Conservation (phyloP, 805 yeast species). For the Suhomyces emberorum region DNA sequence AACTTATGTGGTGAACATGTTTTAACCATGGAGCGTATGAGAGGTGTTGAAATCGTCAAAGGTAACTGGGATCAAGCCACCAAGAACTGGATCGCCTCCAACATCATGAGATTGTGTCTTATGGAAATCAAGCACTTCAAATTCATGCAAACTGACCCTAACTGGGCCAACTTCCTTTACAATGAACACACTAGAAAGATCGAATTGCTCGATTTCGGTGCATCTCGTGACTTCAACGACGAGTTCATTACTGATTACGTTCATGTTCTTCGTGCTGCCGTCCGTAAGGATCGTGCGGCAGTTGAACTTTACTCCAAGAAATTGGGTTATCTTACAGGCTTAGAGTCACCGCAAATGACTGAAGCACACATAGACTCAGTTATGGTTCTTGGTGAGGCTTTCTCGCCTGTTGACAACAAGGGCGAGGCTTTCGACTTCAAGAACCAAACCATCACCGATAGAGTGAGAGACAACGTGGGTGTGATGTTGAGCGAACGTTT, state of each 20-base stretch:
- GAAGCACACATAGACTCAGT: conserved; percentile 91
- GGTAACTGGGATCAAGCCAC: conserved; percentile 72
- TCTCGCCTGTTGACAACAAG: conserved; percentile 48
- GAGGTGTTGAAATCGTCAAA: conserved; percentile 78
- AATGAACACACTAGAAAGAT: conserved; percentile 67
- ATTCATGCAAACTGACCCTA: conserved; percentile 98
- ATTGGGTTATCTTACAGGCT: conserved; percentile 88
- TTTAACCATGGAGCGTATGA: conserved; percentile 84
- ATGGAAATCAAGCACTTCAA: conserved; percentile 78
- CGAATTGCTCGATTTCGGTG: conserved; percentile 93
- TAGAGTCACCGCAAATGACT: conserved; percentile 84
- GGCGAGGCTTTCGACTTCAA: conserved; percentile 66
- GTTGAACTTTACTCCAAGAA: conserved; percentile 64
- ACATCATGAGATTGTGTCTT: conserved; percentile 83
- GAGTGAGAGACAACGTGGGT: conserved; percentile 84
- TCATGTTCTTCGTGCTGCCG: conserved; percentile 71
- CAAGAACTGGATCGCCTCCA: conserved; percentile 76
- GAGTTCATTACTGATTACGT: conserved; percentile 70
- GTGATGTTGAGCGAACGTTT: conserved; percentile 88
- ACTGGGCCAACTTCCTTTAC: conserved; percentile 96
- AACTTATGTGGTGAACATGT: conserved; percentile 78
- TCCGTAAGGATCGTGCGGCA: conserved; percentile 56
- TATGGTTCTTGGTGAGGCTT: conserved; percentile 89
- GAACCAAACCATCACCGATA: conserved; percentile 86
- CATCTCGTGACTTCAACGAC: conserved; percentile 74